Base-by-base conservation (phyloP, 2,329 filamentous ascomycete species). In the Xylaria polymorpha region DNA sequence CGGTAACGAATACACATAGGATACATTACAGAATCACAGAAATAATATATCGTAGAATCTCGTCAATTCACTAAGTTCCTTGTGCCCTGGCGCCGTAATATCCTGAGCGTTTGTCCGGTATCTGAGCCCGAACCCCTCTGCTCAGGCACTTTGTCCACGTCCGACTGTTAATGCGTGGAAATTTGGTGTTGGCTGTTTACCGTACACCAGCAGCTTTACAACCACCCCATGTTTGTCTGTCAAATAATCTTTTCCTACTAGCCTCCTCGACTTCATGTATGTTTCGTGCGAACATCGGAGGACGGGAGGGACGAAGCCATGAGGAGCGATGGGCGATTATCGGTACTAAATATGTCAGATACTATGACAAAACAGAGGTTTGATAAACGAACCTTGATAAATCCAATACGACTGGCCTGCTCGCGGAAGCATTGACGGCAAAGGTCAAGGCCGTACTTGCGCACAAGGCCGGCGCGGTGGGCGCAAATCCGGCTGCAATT, bases 381-480 rank as follows among this genome's bases (percentile, higher is more conserved):
- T 20, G 8, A 41, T 12, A 22, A 25, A 41, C 35, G 53, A 41
- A 72, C 70, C 70, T 72, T 72, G 67, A 72, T 41, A 59, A 72
- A 72, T 20, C 70, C 70, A 55, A 72, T 48, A 14, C 61, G 39
- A 48, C 22, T 14, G 29, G 64, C 60, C 67, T 72, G 61, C 67
- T 72, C 70, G 37, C 70, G 69, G 69, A 74, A 92, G 87, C 90
- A 92, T 83, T 92, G 90, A 88, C 90, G 89, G 89, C 90, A 92
- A 82, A 92, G 89, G 86, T 97, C 94, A 79, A 98, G 90, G 83
- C 96, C 95, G 88, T 99, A 99, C 89, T 99, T 99, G 89, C 96
- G 94, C 90, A 99, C 97, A 79, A 99, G 91, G 97, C 96, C 96
- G 82, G 95, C 95, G 83, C 90, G 91, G 92, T 99, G 95, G 83